A percentile compares a stretch with the other conserved stretches of the same genome.
These are phyloP conservation scores for Umbelopsis vinacea DNA, from an alignment of 192 early-diverging fungal species.

Conservation along the genomic window DNA sequence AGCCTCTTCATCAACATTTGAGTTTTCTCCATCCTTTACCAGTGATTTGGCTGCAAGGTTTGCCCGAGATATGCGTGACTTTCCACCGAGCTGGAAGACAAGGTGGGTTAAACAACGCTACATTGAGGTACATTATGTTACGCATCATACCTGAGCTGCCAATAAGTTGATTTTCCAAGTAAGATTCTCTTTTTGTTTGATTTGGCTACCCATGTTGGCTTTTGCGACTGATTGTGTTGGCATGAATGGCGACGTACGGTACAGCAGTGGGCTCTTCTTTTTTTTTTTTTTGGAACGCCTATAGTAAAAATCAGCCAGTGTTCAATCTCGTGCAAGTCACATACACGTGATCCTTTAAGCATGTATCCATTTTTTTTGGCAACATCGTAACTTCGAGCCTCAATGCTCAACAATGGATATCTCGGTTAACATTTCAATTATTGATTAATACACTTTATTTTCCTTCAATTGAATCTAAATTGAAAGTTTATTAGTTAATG, in stretches of 20 bases:
- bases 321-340: too few relatives aligned
- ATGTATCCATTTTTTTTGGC: neutral
- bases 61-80: constrained; percentile 21
- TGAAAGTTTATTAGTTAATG: too few relatives aligned
- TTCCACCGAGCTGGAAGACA: constrained; percentile 5
- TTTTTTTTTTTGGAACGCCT: too few relatives aligned
- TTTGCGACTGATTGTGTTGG: neutral
- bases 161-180: constrained; percentile 48
- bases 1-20: constrained; percentile 9
- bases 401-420: too few relatives aligned
- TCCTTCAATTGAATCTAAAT: too few relatives aligned
- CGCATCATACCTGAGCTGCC: constrained; percentile 37
- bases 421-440: too few relatives aligned
- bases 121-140: neutral
- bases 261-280: too few relatives aligned
- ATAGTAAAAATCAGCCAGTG: too few relatives aligned
- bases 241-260: neutral
- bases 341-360: neutral
- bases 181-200: constrained; percentile 39
- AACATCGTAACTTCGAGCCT: too few relatives aligned
- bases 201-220: neutral
- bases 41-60: constrained; percentile 23
- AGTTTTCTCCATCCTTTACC: constrained; percentile 12
- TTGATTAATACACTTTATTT: too few relatives aligned
- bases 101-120: neutral